Evolutionary conservation across 2,329 filamentous ascomycete species (phyloP).

Genomic region (Curvularia verruculosa): DNA sequence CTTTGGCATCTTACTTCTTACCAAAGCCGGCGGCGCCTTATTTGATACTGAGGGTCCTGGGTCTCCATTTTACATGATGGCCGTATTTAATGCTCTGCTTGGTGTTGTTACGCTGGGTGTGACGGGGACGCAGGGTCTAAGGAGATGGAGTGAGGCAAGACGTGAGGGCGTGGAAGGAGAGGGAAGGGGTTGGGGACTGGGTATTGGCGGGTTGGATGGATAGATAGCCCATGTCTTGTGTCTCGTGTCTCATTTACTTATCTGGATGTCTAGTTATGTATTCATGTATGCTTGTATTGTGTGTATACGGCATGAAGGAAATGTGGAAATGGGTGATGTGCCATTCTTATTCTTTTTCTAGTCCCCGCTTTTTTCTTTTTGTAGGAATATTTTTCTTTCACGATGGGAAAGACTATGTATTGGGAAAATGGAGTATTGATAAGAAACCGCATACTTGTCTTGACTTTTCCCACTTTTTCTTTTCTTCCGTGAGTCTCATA

Average conservation of each 20-base stretch:
- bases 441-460: too few relatives aligned
- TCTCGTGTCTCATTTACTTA: background rate
- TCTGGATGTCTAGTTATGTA: background rate
- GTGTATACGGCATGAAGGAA: background rate
- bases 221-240: background rate
- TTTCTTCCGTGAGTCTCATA: too few relatives aligned
- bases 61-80: slow-evolving; percentile 94
- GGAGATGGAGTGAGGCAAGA: background rate
- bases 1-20: slow-evolving; percentile 85
- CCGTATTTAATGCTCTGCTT: slow-evolving; percentile 78
- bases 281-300: too few relatives aligned
- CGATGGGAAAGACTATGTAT: background rate
- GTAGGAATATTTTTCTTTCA: background rate
- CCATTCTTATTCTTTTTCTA: background rate
- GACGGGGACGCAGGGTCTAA: slow-evolving; percentile 20
- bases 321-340: background rate
- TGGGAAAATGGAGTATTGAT: background rate
- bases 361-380: background rate
- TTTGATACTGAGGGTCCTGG: slow-evolving; percentile 78
- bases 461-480: too few relatives aligned
- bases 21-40: slow-evolving; percentile 84
- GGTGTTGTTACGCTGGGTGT: slow-evolving; percentile 56
- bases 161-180: slow-evolving; percentile 12
- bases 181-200: background rate
- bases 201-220: background rate